Evolutionary conservation across 768 basidiomycete species (phyloP).

Genomic region (Royoungia palumana): DNA sequence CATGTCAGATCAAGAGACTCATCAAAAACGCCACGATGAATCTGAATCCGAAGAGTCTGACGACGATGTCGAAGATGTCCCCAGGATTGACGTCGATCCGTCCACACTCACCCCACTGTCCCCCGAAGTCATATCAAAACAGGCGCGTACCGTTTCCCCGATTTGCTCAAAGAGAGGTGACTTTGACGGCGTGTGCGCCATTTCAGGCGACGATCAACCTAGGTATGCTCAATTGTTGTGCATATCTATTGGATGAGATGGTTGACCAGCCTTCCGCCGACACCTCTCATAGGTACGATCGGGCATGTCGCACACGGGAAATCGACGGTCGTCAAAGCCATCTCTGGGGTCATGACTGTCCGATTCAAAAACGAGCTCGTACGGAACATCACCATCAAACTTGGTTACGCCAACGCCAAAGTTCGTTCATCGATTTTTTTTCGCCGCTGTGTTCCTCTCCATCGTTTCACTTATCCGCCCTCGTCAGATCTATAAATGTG

Average conservation of each 20-base stretch:
- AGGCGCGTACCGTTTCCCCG: conserved; percentile 47
- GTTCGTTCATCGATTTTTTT: conserved; percentile 43
- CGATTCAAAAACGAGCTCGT: conserved; percentile 99
- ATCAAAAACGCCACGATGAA: conserved; percentile 59
- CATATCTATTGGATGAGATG: background rate
- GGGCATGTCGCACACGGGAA: conserved; percentile 99
- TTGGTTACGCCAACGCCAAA: conserved; percentile 99
- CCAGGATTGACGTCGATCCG: conserved; percentile 73
- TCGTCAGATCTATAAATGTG: conserved; percentile 92
- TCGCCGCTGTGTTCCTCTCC: background rate
- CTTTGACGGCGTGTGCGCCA: conserved; percentile 6
- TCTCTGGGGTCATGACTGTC: conserved; percentile 97
- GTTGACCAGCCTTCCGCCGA: conserved; percentile 8
- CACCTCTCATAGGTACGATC: conserved; percentile 72
- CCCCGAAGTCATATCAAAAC: conserved; percentile 88
- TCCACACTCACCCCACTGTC: conserved; percentile 84
- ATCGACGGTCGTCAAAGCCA: conserved; percentile 96
- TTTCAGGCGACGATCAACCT: conserved; percentile 89
- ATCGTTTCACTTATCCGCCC: background rate
- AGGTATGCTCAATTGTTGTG: conserved; percentile 42
- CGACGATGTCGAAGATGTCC: conserved; percentile 49
- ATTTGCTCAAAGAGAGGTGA: background rate
- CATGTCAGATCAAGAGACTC: conserved; percentile 71
- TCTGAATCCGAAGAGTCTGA: conserved; percentile 73
- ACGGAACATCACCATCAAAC: conserved; percentile 98